Evolutionary conservation across 1,139 yeast species (phyloP).

Genomic region (Trichomonascaceae sp.): DNA sequence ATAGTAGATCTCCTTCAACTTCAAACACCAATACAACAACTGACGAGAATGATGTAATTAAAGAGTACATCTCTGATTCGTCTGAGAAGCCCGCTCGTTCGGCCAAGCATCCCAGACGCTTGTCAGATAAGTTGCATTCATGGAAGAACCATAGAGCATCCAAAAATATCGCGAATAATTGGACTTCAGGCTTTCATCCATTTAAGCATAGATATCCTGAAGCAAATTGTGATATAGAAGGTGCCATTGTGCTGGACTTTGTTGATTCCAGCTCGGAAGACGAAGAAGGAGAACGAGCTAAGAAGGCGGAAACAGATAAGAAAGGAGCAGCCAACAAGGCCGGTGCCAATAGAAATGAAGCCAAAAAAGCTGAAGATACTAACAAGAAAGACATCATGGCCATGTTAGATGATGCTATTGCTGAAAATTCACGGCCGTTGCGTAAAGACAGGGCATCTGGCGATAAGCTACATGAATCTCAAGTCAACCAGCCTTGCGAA

Average conservation of each 20-base stretch:
- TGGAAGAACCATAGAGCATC: not conserved
- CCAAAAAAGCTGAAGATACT: not conserved
- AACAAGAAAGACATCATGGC: not conserved
- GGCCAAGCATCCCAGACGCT: not conserved
- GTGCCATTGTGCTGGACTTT: not conserved
- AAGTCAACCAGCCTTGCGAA: not conserved
- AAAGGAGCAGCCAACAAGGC: not conserved
- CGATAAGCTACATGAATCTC: not conserved
- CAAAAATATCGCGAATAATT: not conserved
- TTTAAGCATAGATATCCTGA: not conserved
- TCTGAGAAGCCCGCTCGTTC: not conserved
- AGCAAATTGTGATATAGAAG: not conserved
- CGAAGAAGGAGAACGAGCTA: not conserved
- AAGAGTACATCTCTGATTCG: not conserved
- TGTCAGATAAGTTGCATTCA: not conserved
- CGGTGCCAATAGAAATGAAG: not conserved
- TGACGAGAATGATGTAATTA: not conserved
- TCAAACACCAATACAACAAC: not conserved
- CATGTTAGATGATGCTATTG: conserved; percentile 2
- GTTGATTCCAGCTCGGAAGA: not conserved
- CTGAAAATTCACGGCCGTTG: not conserved
- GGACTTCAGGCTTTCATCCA: not conserved
- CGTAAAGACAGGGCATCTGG: not conserved
- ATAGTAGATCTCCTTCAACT: not conserved
- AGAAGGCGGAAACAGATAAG: not conserved